Percentiles rank a stretch among this genome's conserved stretches.
Conservation (phyloP, 192 early-diverging fungal species). For the Gamsiella multidivaricata region DNA sequence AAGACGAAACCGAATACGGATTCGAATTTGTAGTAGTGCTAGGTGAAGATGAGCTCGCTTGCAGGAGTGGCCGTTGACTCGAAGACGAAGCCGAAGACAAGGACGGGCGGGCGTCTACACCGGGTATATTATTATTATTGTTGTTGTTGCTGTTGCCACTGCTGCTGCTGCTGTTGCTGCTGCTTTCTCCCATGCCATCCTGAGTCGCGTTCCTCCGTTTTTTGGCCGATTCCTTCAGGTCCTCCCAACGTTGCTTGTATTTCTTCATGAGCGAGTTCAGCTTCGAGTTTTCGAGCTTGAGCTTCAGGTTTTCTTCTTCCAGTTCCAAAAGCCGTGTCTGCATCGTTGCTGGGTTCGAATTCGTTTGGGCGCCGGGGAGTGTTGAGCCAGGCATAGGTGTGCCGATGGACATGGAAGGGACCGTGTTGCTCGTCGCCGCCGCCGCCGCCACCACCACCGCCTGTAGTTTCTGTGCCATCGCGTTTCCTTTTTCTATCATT, state of each 20-base stretch:
- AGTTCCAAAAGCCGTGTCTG: conserved; percentile 64
- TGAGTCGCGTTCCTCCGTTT: conserved; percentile 46
- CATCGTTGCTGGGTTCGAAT: conserved; percentile 23
- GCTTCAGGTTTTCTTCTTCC: conserved; percentile 65
- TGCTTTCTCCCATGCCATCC: background rate
- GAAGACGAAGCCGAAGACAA: too few relatives aligned
- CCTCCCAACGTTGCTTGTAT: conserved; percentile 84
- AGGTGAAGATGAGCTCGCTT: background rate
- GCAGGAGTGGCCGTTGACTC: background rate
- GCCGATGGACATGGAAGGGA: too few relatives aligned
- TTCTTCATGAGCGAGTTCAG: conserved; percentile 67
- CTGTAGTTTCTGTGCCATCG: conserved; percentile 1
- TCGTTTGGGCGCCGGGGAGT: conserved; percentile 1
- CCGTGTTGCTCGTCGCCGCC: too few relatives aligned
- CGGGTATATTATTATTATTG: background rate
- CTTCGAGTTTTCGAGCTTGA: conserved; percentile 61
- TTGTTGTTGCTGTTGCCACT: background rate
- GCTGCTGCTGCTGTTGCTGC: background rate
- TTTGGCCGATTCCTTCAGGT: conserved; percentile 80
- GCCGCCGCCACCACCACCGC: background rate
- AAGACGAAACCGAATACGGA: conserved; percentile 21
- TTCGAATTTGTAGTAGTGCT: background rate
- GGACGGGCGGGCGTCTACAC: background rate
- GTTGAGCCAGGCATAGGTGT: too few relatives aligned
- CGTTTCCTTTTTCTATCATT: conserved; percentile 5